phyloP scores from a whole-genome alignment of 2,329 filamentous ascomycete species.

The Xylaria digitata region DNA sequence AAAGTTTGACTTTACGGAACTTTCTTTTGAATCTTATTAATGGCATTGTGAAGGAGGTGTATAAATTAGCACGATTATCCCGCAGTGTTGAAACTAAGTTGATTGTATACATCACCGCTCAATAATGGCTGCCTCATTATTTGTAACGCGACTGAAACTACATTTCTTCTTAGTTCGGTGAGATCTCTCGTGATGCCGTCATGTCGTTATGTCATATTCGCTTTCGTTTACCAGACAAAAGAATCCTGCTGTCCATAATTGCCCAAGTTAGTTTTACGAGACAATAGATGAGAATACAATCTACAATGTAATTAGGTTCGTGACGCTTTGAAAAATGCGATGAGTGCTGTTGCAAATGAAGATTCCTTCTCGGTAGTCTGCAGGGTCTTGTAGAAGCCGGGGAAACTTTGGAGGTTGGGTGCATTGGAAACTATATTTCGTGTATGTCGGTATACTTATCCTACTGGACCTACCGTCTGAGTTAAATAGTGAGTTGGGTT shows the following conservation, averaged over 20 bases:
- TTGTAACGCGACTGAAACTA: neutral
- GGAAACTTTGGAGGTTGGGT: neutral
- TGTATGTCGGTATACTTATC: too few species aligned
- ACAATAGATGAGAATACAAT: neutral
- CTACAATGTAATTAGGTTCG: neutral
- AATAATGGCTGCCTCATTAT: neutral
- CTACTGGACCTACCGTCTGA: too few species aligned
- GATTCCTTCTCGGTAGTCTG: too few species aligned
- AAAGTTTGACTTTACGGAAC: neutral
- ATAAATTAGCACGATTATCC: too few species aligned
- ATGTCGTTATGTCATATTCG: too few species aligned
- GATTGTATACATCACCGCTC: neutral
- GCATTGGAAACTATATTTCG: neutral
- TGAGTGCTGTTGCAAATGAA: too few species aligned
- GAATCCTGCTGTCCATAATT: neutral
- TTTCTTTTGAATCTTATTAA: neutral
- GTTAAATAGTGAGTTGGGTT: too few species aligned
- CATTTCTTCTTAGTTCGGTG: neutral
- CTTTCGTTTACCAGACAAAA: neutral
- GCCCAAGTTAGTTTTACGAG: neutral
- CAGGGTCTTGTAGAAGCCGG: too few species aligned
- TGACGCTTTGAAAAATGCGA: neutral
- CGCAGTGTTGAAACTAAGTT: too few species aligned
- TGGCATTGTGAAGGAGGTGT: neutral
- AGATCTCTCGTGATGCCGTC: neutral